Conservation (phyloP, 768 basidiomycete genomes). For the Ephemerocybe angulata region DNA sequence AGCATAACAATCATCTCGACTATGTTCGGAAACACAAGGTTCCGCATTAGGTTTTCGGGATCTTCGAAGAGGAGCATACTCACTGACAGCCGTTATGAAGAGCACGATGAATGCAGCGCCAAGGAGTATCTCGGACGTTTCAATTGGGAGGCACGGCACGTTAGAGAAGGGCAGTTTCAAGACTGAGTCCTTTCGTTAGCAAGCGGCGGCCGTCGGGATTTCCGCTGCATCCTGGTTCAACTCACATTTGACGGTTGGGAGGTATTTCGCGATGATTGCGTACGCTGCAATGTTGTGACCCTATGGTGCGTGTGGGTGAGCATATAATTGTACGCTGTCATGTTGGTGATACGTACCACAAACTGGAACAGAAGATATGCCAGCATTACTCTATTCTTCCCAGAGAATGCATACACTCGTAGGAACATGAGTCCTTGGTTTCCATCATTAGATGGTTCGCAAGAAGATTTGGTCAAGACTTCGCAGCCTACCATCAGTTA, state of each 20-base stretch:
- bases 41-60: neutral
- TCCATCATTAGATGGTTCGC: neutral
- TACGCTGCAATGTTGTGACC: neutral
- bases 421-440: neutral
- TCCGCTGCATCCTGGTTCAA: neutral
- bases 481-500: too few species aligned
- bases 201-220: too few species aligned
- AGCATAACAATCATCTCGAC: neutral
- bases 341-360: neutral
- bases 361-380: constrained; percentile 2
- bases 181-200: neutral
- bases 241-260: constrained; percentile 2
- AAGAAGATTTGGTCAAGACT: neutral
- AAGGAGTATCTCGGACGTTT: neutral
- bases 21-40: neutral
- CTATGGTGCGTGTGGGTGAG: neutral
- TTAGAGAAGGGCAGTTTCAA: neutral
- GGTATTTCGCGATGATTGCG: neutral
- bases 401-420: constrained; percentile 1
- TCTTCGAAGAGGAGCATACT: neutral
- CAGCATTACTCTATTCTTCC: neutral
- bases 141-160: neutral
- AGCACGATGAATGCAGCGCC: neutral
- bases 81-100: neutral
- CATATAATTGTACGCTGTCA: neutral